Evolutionary conservation across 768 basidiomycete genomes (phyloP), one percentile per base, ranked within the genome.

Genomic region (Hortiboletus campestris): DNA sequence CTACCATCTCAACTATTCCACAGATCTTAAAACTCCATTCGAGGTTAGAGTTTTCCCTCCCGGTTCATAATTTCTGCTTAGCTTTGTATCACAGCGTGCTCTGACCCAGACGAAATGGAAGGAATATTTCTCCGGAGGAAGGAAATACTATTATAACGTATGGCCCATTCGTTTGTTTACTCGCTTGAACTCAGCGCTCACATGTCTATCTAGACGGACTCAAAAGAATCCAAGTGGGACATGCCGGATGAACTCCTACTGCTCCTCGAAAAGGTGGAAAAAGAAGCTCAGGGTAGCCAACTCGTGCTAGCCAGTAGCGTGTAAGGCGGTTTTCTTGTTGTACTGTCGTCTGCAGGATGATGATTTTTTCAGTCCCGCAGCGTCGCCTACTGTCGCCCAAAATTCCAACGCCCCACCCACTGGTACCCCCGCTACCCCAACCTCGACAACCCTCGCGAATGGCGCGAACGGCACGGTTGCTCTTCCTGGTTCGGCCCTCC

Each of bases 211-310:
- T 65, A 97, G 87, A 88, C 85, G 32, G 86, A 89, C 40, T 82
- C 86, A 31, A 96, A 94, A 63, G 91, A 96, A 72, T 96, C 94
- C 3, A 93, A 95, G 76, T 98, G 97, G 97, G 93, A 96, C 56
- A 89, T 96, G 85, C 97, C 97, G 11, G 87, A 93, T 51, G 95
- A 98, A 65, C 82, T 99, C 28, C 74, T 88, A 22, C 78, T 91
- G n/a, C 73, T 95, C 22, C 78, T 94, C 36, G 88, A 91, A 68
- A 90, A 87, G 63, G 88, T 95, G 0, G 90, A 93, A 71, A 89
- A 89, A 69, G 89, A 92, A 56, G 74, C 75, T 5, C 78, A 77
- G 46, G 65, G 67, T 13, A 75, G 67, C 22, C 63, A 71, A 45
- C 74, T 73, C 44, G 75, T 77, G 49, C 67, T 75, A 35, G 71